Evolutionary conservation across 2,329 filamentous ascomycete genomes (phyloP).

Genomic region (Claviceps quebecensis): DNA sequence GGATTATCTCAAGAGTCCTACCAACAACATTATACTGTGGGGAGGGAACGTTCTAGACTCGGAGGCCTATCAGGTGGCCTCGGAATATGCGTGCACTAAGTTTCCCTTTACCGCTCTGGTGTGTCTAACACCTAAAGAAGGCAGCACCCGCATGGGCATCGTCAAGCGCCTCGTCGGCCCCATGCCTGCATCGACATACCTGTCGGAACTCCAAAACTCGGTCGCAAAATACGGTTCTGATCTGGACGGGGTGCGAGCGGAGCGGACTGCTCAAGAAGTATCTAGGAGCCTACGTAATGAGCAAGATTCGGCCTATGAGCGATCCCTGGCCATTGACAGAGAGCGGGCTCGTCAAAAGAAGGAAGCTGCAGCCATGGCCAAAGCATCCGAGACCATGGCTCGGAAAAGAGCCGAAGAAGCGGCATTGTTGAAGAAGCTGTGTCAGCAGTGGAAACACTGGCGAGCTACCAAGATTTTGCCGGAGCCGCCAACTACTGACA

Average conservation of each 20-base stretch:
- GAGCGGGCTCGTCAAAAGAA: constrained; percentile 65
- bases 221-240: constrained; percentile 66
- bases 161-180: constrained; percentile 66
- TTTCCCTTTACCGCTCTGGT: constrained; percentile 83
- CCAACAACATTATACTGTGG: constrained; percentile 78
- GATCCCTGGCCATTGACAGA: constrained; percentile 74
- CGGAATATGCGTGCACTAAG: constrained; percentile 75
- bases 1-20: constrained; percentile 57
- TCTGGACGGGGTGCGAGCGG: constrained; percentile 58
- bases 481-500: constrained; percentile 50
- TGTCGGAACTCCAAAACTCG: constrained; percentile 59
- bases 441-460: constrained; percentile 67
- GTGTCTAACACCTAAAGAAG: constrained; percentile 74
- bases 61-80: constrained; percentile 87
- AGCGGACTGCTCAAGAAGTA: constrained; percentile 66
- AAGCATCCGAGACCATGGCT: constrained; percentile 50
- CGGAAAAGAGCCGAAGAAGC: constrained; percentile 49
- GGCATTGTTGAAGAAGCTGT: constrained; percentile 27
- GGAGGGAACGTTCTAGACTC: constrained; percentile 84
- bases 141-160: constrained; percentile 79
- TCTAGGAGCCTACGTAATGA: constrained; percentile 70
- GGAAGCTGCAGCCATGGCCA: constrained; percentile 61
- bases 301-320: constrained; percentile 88
- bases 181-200: constrained; percentile 53
- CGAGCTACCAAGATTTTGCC: constrained; percentile 50